Percentiles rank a stretch among this genome's conserved stretches.
Conservation (phyloP, 2,329 filamentous ascomycete genomes). For the Cercospora zeina region DNA sequence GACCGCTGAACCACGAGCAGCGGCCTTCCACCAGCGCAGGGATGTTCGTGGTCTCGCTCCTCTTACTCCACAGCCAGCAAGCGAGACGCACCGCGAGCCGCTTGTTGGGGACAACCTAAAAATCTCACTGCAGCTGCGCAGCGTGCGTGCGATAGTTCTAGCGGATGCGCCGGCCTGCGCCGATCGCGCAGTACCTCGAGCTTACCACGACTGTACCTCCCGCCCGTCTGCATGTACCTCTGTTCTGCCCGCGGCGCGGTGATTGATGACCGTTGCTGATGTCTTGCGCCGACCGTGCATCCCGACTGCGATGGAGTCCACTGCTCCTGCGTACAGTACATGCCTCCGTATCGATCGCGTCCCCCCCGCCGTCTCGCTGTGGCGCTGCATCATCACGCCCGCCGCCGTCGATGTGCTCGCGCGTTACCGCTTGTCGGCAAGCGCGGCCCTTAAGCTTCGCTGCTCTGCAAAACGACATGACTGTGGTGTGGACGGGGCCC, state of each 20-base stretch:
- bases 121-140: conserved; percentile 11
- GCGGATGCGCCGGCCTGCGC: conserved; percentile 28
- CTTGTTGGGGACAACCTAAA: conserved; percentile 28
- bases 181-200: conserved; percentile 16
- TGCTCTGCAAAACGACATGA: neutral
- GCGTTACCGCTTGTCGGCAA: conserved; percentile 21
- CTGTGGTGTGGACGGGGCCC: neutral
- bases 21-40: neutral
- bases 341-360: conserved; percentile 19
- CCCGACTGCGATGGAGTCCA: conserved; percentile 11
- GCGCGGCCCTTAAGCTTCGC: conserved; percentile 20
- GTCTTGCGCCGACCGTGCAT: conserved; percentile 15
- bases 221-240: neutral
- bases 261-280: too few species aligned
- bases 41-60: conserved; percentile 10
- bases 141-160: conserved; percentile 16
- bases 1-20: conserved; percentile 6
- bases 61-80: conserved; percentile 24
- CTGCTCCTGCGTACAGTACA: neutral
- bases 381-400: conserved; percentile 16
- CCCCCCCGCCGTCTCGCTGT: too few species aligned
- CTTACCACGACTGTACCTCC: conserved; percentile 15
- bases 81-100: conserved; percentile 21
- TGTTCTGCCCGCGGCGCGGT: neutral
- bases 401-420: neutral